Evolutionary conservation across 805 yeast species (phyloP), one percentile per base, ranked within the genome.

Genomic region (Yarrowia sp.): DNA sequence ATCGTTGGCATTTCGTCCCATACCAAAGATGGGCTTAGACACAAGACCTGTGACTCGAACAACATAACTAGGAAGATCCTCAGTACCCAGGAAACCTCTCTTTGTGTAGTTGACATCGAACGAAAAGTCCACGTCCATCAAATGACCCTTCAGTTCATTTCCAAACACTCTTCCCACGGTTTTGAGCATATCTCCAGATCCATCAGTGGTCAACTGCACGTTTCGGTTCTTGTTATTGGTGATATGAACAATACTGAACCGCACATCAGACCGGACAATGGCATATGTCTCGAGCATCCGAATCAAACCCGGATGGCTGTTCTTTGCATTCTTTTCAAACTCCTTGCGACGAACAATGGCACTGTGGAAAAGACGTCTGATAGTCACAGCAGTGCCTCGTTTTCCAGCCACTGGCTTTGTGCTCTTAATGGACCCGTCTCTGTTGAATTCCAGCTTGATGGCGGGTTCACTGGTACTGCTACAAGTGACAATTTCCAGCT

Each of bases 271-370:
- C 70, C 83, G 80, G 8, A 90, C 85, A 4, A 95, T 73, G 14
- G 91, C 83, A 79, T 92, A 91, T 49, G 85, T 84, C 72, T 87
- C 95, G 2, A 95, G 72, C 49, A 89, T 74, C 0, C 79, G 75
- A 3, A 94, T 74, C n/a, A 91, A 82, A 73, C 88, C 89, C 56
- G 86, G 82, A 78, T 88, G 92, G 75, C 92, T 97, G 69, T 87
- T 82, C 74, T 86, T 90, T 46, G 80, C 74, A 72, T 89, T 88
- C 74, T 87, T 90, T 19, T 81, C 82, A 63, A 93, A 84, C 72
- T 90, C 92, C 73, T 87, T 89, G 61, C 86, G 82, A 70, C 99
- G 81, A 8, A 96, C 99, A 0, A 98, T 98, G 67, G 93, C 77
- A 64, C 80, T 83, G 10, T 82, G 77, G 74, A 95, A 95, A 11